Conservation (phyloP, 768 basidiomycete genomes). For the Pisolithus tinctorius region DNA sequence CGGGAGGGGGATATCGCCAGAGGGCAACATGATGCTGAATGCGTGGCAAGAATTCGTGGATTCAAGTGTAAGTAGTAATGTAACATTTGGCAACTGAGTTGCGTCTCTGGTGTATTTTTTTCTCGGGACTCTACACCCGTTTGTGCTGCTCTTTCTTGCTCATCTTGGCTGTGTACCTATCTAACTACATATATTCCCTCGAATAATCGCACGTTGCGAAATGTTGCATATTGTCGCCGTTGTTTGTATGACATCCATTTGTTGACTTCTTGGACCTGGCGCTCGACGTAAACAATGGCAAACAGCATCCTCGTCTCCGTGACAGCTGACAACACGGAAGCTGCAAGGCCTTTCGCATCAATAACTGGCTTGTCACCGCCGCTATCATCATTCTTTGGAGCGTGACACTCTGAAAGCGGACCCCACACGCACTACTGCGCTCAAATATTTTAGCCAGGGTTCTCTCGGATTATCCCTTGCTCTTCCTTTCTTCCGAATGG, state of each 20-base stretch:
- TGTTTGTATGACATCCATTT: neutral
- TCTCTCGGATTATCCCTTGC: conserved; percentile 6
- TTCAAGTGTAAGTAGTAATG: conserved; percentile 19
- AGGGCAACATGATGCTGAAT: conserved; percentile 49
- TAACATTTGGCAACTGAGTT: conserved; percentile 4
- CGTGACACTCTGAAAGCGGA: neutral
- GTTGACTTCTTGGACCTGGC: neutral
- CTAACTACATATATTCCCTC: no score
- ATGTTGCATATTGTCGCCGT: no score
- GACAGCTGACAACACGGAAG: neutral
- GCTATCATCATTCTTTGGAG: neutral
- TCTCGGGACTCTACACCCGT: conserved; percentile 2
- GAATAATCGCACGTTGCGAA: no score
- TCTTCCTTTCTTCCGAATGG: conserved; percentile 34
- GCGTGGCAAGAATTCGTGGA: conserved; percentile 61
- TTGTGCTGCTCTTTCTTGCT: no score
- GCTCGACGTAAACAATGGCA: neutral
- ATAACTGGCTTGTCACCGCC: neutral
- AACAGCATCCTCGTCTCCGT: neutral
- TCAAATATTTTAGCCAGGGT: neutral
- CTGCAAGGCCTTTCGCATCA: neutral
- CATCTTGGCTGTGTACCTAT: no score
- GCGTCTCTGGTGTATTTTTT: neutral
- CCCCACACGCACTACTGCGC: neutral
- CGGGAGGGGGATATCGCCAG: conserved; percentile 39